Base-by-base conservation (phyloP, 768 basidiomycete species). In the Leccinum subgranulosum region DNA sequence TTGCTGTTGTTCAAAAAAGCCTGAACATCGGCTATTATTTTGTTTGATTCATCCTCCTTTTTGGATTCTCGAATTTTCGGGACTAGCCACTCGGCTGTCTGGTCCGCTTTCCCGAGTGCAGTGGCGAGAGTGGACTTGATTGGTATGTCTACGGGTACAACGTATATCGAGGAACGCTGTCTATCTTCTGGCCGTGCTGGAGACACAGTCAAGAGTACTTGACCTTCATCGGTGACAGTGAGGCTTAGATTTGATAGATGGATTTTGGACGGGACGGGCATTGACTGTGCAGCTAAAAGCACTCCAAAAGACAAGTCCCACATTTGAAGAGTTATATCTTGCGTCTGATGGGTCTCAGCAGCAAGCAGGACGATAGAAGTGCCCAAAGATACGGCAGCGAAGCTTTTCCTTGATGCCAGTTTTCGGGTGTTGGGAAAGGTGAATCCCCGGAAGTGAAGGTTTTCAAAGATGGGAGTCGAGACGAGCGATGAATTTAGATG, bases 231-330 rank as follows among this genome's bases (percentile, higher is more conserved):
- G 27, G 79, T 71, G 12, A 77, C 60, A 4, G 60, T 47, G 43
- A 81, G 68, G 17, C 66, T 60, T 19, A 69, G 51, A 25, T 65
- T 63, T 28, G 73, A 64, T 2, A 69, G 66, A 50, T 68, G 56
- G 15, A 83, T 57, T 21, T 76, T 65, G 1, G 80, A 72, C 0
- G 87, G 84, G 14, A 84, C 66, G 1, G 84, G 68, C 43, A 87
- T 71, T 8, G 71, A 66, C 39, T 84, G 78, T 6, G 79, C 76
- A 2, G 84, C 74, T n/a, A 89, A 75, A 23, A 88, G 72, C 33
- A 87, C 81, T 17, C 82, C 82, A 60, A 85, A 89, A 58, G 84
- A 84, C 21, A 88, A 73, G 60, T 89, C 87, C 86, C 87, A 88
- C 28, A 88, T 68, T 17, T 85, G 81, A 28, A 88, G 69, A 15